These are phyloP conservation scores for Plasmodium vivax DNA, from an alignment of 169 alveolate species.

Conservation along the genomic window DNA sequence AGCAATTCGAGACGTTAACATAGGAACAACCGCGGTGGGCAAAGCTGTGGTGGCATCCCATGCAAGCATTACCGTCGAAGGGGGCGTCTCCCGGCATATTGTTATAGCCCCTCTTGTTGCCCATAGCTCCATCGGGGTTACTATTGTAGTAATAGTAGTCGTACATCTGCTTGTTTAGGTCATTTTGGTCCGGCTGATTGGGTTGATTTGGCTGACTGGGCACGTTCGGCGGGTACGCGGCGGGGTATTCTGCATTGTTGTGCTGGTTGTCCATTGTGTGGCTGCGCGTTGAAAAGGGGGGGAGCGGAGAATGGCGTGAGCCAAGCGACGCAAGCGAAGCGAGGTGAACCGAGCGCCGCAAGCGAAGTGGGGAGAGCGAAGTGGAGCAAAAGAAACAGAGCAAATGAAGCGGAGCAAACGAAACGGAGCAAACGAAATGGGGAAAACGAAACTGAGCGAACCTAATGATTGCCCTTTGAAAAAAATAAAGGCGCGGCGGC, in stretches of 20 bases:
- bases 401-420: too few species aligned
- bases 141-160: conserved; percentile 41
- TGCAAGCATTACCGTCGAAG: conserved; percentile 7
- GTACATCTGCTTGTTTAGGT: conserved; percentile 30
- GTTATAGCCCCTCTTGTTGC: conserved; percentile 8
- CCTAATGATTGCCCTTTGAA: not conserved
- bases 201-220: not conserved
- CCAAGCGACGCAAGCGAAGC: not conserved
- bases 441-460: not conserved
- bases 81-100: conserved; percentile 1
- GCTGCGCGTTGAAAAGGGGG: not conserved
- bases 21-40: not conserved
- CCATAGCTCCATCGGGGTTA: conserved; percentile 3
- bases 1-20: not conserved
- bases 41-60: not conserved
- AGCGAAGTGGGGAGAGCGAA: not conserved
- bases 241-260: conserved; percentile 22
- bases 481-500: not conserved
- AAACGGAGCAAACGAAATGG: too few species aligned
- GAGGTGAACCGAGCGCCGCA: not conserved
- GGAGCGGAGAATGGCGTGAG: conserved; percentile 1
- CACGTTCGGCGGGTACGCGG: not conserved
- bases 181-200: conserved; percentile 21
- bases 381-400: too few species aligned
- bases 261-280: conserved; percentile 13